phyloP scores from a whole-genome alignment of 768 basidiomycete species.

The Epithele typhae region DNA sequence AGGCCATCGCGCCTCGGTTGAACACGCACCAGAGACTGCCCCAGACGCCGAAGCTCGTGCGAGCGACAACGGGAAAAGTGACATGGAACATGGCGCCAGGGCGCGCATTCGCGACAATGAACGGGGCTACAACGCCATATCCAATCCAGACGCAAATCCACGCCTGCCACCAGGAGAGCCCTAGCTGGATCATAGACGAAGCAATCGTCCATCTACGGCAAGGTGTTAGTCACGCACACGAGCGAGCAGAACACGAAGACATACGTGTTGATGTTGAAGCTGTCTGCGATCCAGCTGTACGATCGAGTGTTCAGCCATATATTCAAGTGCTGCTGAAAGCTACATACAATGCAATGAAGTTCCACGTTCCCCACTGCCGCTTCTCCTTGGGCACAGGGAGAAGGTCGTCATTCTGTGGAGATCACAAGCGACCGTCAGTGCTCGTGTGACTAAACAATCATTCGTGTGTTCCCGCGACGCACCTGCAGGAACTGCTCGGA shows the following conservation, averaged over 20 bases:
- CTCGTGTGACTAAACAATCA: background rate
- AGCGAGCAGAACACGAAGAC: constrained; percentile 19
- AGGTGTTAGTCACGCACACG: background rate
- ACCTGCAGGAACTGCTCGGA: constrained; percentile 57
- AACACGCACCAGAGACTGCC: constrained; percentile 79
- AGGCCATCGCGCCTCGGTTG: constrained; percentile 69
- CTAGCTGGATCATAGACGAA: constrained; percentile 67
- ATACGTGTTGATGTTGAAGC: constrained; percentile 75
- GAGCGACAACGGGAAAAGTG: constrained; percentile 70
- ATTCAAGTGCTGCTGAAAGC: background rate
- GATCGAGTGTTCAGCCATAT: background rate
- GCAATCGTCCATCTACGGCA: constrained; percentile 70
- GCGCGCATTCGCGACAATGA: constrained; percentile 74
- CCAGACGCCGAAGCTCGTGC: constrained; percentile 76
- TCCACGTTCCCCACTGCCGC: constrained; percentile 60
- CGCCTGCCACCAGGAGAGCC: constrained; percentile 81
- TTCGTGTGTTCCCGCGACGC: constrained; percentile 18
- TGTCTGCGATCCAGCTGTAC: constrained; percentile 73
- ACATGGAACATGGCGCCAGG: constrained; percentile 75
- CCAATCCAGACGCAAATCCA: constrained; percentile 75
- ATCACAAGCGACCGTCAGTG: background rate
- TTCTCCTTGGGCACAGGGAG: constrained; percentile 61
- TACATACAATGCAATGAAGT: constrained; percentile 63
- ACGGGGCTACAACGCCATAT: constrained; percentile 42
- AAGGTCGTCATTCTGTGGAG: constrained; percentile 61